Conservation (phyloP, 345 rosid species). For the Acer campestre region DNA sequence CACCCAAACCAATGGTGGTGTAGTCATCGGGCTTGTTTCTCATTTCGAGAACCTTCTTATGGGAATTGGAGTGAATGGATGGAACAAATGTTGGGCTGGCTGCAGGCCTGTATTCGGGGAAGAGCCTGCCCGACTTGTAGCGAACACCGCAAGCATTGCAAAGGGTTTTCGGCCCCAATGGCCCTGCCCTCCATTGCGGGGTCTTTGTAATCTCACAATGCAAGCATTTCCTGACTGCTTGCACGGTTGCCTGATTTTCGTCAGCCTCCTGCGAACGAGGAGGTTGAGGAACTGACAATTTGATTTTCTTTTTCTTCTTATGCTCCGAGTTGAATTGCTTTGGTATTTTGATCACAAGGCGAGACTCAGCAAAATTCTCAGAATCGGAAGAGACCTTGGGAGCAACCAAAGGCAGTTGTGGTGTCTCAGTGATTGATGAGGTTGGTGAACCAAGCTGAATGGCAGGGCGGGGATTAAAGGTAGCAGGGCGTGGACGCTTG, state of each 20-base stretch:
- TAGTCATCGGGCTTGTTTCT: slow-evolving; percentile 51
- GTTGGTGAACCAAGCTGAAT: slow-evolving; percentile 52
- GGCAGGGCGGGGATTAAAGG: slow-evolving; percentile 55
- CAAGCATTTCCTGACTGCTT: slow-evolving; percentile 79
- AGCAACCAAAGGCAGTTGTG: slow-evolving; percentile 16
- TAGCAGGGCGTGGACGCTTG: slow-evolving; percentile 88
- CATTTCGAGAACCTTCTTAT: slow-evolving; percentile 94
- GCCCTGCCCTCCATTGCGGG: slow-evolving; percentile 99
- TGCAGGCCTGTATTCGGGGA: slow-evolving; percentile 97
- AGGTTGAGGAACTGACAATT: slow-evolving; percentile 44
- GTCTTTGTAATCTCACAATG: slow-evolving; percentile 97
- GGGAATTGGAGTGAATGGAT: slow-evolving; percentile 91
- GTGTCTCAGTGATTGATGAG: slow-evolving; percentile 35
- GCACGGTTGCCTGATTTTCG: slow-evolving; percentile 32
- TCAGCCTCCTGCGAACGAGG: slow-evolving; percentile 33
- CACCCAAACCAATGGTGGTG: slow-evolving; percentile 5
- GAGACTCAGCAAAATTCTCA: slow-evolving; percentile 60
- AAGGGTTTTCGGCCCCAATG: slow-evolving; percentile 96
- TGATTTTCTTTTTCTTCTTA: slow-evolving; percentile 81
- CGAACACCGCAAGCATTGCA: slow-evolving; percentile 99
- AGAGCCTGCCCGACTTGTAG: slow-evolving; percentile 91
- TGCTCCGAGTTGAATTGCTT: slow-evolving; percentile 54
- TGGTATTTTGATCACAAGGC: slow-evolving; percentile 68
- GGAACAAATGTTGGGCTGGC: slow-evolving; percentile 92
- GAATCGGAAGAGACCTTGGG: slow-evolving; percentile 48